Conservation (phyloP, 805 yeast genomes). For the Hanseniaspora thailandica region DNA sequence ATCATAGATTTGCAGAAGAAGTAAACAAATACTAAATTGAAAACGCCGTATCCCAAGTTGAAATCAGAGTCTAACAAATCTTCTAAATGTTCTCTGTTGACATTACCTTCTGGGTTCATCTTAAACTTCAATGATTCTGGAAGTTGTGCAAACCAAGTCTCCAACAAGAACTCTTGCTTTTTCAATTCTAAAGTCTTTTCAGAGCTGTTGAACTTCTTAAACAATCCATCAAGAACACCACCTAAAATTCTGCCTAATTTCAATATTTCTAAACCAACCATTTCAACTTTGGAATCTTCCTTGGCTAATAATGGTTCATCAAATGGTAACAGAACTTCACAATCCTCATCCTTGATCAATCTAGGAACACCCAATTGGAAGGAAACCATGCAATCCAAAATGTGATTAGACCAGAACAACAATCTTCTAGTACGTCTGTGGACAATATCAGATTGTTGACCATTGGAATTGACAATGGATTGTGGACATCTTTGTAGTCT, state of each 20-base stretch:
- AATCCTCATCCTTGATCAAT: slow-evolving; percentile 63
- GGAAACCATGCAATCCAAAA: slow-evolving; percentile 63
- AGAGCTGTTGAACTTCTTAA: slow-evolving; percentile 38
- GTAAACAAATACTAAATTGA: slow-evolving; percentile 46
- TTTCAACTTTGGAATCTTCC: slow-evolving; percentile 36
- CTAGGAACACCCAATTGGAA: slow-evolving; percentile 75
- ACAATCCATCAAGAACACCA: slow-evolving; percentile 56
- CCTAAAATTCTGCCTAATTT: slow-evolving; percentile 64
- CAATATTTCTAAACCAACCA: slow-evolving; percentile 48
- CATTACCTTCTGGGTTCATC: slow-evolving; percentile 44
- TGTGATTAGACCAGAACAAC: slow-evolving; percentile 73
- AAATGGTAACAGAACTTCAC: slow-evolving; percentile 77
- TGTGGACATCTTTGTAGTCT: slow-evolving; percentile 80
- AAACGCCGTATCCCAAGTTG: slow-evolving; percentile 33
- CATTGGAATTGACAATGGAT: slow-evolving; percentile 58
- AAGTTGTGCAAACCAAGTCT: slow-evolving; percentile 65
- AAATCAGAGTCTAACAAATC: slow-evolving; percentile 13
- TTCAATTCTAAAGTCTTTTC: slow-evolving; percentile 23
- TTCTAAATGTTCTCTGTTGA: slow-evolving; percentile 22
- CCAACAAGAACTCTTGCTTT: slow-evolving; percentile 55
- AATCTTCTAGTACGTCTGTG: slow-evolving; percentile 77
- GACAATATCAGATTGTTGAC: slow-evolving; percentile 49
- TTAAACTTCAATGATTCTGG: slow-evolving; percentile 53
- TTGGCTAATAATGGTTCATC: slow-evolving; percentile 34
- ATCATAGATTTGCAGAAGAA: slow-evolving; percentile 52